These are phyloP conservation scores for Corynespora cassiicola DNA, from an alignment of 2,329 filamentous ascomycete genomes.

Conservation along the genomic window DNA sequence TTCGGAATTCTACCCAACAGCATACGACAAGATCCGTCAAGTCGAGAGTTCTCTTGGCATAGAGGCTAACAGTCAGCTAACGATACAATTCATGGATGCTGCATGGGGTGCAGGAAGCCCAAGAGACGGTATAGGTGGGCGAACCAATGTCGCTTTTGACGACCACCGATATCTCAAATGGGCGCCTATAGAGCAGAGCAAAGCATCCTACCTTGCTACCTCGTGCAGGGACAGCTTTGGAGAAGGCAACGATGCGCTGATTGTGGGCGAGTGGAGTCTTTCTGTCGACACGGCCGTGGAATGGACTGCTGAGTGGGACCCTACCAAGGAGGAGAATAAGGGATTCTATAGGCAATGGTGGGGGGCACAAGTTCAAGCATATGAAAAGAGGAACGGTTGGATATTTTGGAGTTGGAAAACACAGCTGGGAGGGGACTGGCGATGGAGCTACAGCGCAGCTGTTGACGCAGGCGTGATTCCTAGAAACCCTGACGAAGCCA, in stretches of 20 bases:
- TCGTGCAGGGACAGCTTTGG: conserved; percentile 58
- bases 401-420: conserved; percentile 69
- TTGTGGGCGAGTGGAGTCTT: conserved; percentile 67
- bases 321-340: conserved; percentile 32
- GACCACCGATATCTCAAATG: conserved; percentile 67
- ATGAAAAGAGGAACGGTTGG: conserved; percentile 63
- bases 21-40: conserved; percentile 54
- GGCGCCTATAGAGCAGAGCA: conserved; percentile 52
- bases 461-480: conserved; percentile 28
- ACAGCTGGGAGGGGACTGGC: conserved; percentile 53
- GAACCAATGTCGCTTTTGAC: conserved; percentile 60
- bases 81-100: conserved; percentile 62
- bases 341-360: conserved; percentile 65
- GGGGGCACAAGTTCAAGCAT: conserved; percentile 62
- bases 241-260: conserved; percentile 50
- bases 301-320: conserved; percentile 53
- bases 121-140: conserved; percentile 49
- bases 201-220: conserved; percentile 58
- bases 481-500: conserved; percentile 16
- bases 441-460: conserved; percentile 57
- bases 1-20: conserved; percentile 56
- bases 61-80: conserved; percentile 52
- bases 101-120: conserved; percentile 65
- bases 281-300: conserved; percentile 59
- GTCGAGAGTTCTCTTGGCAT: conserved; percentile 56